These are phyloP conservation scores for Geosmithia morbida DNA, from an alignment of 2,329 filamentous ascomycete genomes.

Conservation along the genomic window DNA sequence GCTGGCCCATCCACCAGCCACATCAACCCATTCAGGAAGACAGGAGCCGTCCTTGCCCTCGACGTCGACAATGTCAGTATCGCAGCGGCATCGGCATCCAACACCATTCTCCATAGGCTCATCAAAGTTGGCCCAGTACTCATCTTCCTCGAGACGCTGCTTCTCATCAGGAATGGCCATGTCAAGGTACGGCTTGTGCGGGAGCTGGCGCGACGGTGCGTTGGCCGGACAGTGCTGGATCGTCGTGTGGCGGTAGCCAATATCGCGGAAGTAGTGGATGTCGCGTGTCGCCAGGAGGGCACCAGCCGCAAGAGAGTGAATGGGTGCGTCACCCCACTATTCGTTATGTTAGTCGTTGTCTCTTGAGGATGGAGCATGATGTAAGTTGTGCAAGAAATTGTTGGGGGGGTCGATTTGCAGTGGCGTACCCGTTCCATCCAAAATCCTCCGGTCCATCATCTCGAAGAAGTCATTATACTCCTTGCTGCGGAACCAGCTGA, in stretches of 20 bases:
- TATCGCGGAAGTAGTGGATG: slow-evolving; percentile 98
- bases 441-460: slow-evolving; percentile 97
- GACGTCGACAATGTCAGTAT: slow-evolving; percentile 94
- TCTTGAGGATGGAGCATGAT: neutral
- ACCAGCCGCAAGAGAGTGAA: slow-evolving; percentile 92
- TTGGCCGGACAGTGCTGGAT: slow-evolving; percentile 98
- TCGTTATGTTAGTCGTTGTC: neutral
- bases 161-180: slow-evolving; percentile 68
- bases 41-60: slow-evolving; percentile 97
- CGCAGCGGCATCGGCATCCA: slow-evolving; percentile 89
- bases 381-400: neutral
- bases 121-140: slow-evolving; percentile 88
- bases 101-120: slow-evolving; percentile 88
- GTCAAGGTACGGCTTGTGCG: slow-evolving; percentile 68
- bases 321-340: slow-evolving; percentile 96
- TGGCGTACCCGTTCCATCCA: slow-evolving; percentile 86
- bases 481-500: slow-evolving; percentile 95
- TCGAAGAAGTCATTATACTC: slow-evolving; percentile 97
- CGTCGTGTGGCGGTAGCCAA: slow-evolving; percentile 95
- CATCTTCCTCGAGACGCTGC: slow-evolving; percentile 79
- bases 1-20: slow-evolving; percentile 80
- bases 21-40: slow-evolving; percentile 90
- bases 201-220: slow-evolving; percentile 74
- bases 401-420: neutral
- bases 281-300: slow-evolving; percentile 68